Evolutionary conservation across 495 filamentous ascomycete species (phyloP), one percentile per base, ranked within the genome.

Genomic region (Penicillium longicatenatum): DNA sequence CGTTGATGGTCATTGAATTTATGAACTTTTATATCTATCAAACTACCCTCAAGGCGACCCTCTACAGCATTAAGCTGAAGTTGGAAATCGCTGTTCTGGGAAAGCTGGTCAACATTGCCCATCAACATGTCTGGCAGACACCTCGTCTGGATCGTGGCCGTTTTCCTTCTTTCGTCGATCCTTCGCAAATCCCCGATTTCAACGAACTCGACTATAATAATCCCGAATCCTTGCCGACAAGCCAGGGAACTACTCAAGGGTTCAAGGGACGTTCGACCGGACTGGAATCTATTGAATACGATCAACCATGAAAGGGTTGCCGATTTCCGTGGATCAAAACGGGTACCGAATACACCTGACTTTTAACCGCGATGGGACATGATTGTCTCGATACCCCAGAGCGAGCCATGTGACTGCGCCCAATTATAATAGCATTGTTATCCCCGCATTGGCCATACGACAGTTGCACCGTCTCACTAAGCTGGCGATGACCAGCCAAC

Each of bases 1-100:
- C 67, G 1, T 44, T 70, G 57, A 70, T 70, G 67, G 33, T 60
- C 22, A 70, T 68, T 44, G 67, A 70, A 58, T 70, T 70, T 22
- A 68, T 59, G 61, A 61, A 70, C 41, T 68, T 68, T 26, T 70
- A 70, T 50, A 67, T 70, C 52, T 70, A 65, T 54, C 67, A 70
- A 33, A 70, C 67, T 0, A 70, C 67, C 16, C 61, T 70, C 45
- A 70, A 70, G 26, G 67, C 67, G 2, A 70, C 64, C 4, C 50
- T 70, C 14, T 70, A 70, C 57, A 70, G 67, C 39, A 55, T 70
- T 35, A 70, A 70, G 35, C 55, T 70, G 35, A 70, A 70, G 54
- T 43, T 70, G 52, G 67, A 70, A 22, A 70, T 70, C 42, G 67
- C 67, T 11, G 67, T 70, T 1, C 33, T 70, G 42, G 67, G 67